phyloP scores from a whole-genome alignment of 2,329 filamentous ascomycete species.

The Fusarium sp. region DNA sequence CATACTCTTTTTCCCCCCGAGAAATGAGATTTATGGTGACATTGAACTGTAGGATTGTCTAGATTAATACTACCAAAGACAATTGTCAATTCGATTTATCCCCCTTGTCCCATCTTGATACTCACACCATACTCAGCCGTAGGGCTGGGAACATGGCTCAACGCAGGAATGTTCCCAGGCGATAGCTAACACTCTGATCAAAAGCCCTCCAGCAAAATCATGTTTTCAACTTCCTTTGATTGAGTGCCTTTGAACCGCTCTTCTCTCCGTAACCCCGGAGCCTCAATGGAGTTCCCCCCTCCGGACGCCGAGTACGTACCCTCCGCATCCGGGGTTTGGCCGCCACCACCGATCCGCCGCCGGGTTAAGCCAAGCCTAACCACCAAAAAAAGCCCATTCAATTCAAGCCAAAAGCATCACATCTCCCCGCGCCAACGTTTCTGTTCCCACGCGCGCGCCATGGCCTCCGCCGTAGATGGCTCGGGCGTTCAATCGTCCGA shows the following conservation, averaged over 20 bases:
- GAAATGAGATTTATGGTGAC: neutral
- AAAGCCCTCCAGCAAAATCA: neutral
- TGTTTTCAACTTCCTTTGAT: neutral
- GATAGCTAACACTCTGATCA: neutral
- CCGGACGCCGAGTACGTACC: conserved; percentile 26
- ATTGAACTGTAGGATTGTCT: neutral
- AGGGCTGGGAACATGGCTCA: neutral
- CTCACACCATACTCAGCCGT: neutral
- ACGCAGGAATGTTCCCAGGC: neutral
- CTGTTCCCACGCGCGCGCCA: neutral
- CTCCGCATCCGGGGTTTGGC: conserved; percentile 34
- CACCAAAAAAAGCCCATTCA: conserved; percentile 4
- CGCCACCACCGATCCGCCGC: conserved; percentile 30
- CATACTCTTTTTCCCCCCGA: neutral
- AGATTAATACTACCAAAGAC: neutral
- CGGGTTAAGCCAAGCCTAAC: conserved; percentile 18
- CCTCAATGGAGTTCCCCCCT: neutral
- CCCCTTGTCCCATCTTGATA: neutral
- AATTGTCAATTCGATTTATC: neutral
- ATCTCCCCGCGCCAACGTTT: neutral
- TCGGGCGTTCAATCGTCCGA: conserved; percentile 21
- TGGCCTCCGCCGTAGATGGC: conserved; percentile 26
- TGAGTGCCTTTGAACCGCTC: neutral
- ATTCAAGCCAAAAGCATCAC: neutral
- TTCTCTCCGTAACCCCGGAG: neutral